Evolutionary conservation across 805 yeast species (phyloP), one percentile per base, ranked within the genome.

Genomic region (Hemisphaericaspora nanyangensis): DNA sequence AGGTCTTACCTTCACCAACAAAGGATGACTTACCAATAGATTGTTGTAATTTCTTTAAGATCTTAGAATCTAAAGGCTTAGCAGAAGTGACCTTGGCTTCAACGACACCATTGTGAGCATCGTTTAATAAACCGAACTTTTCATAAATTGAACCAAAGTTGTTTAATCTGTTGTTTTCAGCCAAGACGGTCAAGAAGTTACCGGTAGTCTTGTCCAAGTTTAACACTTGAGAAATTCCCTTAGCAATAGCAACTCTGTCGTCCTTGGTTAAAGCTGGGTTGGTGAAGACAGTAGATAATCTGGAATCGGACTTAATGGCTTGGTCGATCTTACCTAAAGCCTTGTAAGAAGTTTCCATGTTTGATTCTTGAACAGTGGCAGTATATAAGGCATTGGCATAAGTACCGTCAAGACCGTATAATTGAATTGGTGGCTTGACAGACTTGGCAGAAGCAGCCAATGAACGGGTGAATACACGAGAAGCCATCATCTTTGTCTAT

Each of bases 341-440:
- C 56, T 72, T 72, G 54, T 75, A 74, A 40, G 90, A 82, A 47
- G 80, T 67, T 42, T 82, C 91, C 52, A 89, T 70, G 7, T 87
- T 72, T 26, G 95, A 77, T 52, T 79, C 80, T 74, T 86, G 83
- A 51, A 83, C 83, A 41, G 98, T 83, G 17, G 98, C 97, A 39
- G 90, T 74, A 79, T 82, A 91, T 55, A 93, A 77, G 35, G 99
- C 96, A 42, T 88, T 77, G 53, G 98, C 99, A 68, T 91, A 91
- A 49, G 98, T 89, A 61, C 98, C 99, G 53, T 90, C 97, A 52
- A 91, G 71, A 49, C 98, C 98, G 58, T 78, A 91, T 63, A 91
- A 77, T 77, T 89, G 96, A 48, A 91, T 85, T 41, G 98, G 97
- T 38, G 95, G 89, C 67, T 80, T 82, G 57, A 77, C 77, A 43